Evolutionary conservation across 2,329 filamentous ascomycete species (phyloP).

Genomic region (Beauveria asiatica): DNA sequence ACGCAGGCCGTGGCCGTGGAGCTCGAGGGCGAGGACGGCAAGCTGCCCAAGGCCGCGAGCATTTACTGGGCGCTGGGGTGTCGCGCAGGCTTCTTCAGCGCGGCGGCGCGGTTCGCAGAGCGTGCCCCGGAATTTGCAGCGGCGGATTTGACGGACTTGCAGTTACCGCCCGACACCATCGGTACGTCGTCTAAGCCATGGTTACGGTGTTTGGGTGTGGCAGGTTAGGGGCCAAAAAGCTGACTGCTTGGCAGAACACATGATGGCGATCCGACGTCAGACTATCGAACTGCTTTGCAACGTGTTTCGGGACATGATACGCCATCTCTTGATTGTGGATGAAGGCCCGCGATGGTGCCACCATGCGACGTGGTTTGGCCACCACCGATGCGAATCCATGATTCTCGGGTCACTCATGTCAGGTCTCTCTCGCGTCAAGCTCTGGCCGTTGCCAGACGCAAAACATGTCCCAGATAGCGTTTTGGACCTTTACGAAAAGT

Average conservation of each 20-base stretch:
- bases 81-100: not conserved
- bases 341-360: not conserved
- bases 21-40: not conserved
- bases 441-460: not conserved
- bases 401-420: not conserved
- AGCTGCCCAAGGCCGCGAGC: not conserved
- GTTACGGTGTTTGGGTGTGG: not conserved
- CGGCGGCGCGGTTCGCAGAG: not conserved
- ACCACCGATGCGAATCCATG: constrained; percentile 1
- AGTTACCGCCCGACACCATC: not conserved
- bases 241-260: not conserved
- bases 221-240: not conserved
- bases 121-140: not conserved
- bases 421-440: not conserved
- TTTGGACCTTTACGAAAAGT: not conserved
- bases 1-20: not conserved
- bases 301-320: not conserved
- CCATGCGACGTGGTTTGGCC: not conserved
- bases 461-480: not conserved
- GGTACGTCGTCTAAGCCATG: not conserved
- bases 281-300: not conserved
- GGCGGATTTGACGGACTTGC: not conserved
- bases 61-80: not conserved
- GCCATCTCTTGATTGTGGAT: not conserved
- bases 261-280: not conserved